These are phyloP conservation scores for Lecanicillium sp. DNA, from an alignment of 2,329 filamentous ascomycete genomes.

Conservation along the genomic window DNA sequence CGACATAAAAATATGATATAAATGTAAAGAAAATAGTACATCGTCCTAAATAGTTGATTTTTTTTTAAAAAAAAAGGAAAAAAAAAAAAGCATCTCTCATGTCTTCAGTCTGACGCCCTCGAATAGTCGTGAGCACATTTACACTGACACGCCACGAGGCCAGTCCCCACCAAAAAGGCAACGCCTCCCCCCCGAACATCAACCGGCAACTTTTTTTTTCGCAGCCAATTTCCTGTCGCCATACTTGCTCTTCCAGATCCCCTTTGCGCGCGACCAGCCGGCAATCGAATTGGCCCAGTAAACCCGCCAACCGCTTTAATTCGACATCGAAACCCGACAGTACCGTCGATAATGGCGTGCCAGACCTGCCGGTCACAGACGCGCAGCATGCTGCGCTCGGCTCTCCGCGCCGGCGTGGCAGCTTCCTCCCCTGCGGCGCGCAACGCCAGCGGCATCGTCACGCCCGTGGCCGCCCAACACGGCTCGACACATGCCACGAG, in stretches of 20 bases:
- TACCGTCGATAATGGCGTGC: slow-evolving; percentile 37
- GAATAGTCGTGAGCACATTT: too few relatives aligned
- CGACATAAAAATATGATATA: too few relatives aligned
- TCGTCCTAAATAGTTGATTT: too few relatives aligned
- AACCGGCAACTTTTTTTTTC: slow-evolving; percentile 19
- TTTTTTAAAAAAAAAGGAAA: too few relatives aligned
- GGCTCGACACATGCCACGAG: slow-evolving; percentile 1
- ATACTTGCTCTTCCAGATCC: neutral
- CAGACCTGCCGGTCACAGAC: slow-evolving; percentile 43
- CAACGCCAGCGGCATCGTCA: neutral
- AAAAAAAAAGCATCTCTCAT: neutral
- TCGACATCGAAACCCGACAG: neutral
- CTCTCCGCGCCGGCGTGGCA: slow-evolving; percentile 24
- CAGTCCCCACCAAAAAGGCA: slow-evolving; percentile 1
- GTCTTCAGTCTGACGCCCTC: too few relatives aligned
- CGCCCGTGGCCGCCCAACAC: slow-evolving; percentile 2
- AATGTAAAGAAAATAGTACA: too few relatives aligned
- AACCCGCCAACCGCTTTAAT: neutral
- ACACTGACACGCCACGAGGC: neutral
- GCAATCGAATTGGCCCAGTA: too few relatives aligned
- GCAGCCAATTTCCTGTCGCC: neutral
- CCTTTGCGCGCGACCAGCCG: neutral
- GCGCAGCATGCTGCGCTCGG: slow-evolving; percentile 31
- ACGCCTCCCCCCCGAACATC: slow-evolving; percentile 18
- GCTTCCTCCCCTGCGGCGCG: slow-evolving; percentile 22